Percentiles rank a stretch among this genome's conserved stretches.
These are phyloP conservation scores for Leccinum fibrillosum DNA, from an alignment of 768 basidiomycete genomes.

Conservation along the genomic window DNA sequence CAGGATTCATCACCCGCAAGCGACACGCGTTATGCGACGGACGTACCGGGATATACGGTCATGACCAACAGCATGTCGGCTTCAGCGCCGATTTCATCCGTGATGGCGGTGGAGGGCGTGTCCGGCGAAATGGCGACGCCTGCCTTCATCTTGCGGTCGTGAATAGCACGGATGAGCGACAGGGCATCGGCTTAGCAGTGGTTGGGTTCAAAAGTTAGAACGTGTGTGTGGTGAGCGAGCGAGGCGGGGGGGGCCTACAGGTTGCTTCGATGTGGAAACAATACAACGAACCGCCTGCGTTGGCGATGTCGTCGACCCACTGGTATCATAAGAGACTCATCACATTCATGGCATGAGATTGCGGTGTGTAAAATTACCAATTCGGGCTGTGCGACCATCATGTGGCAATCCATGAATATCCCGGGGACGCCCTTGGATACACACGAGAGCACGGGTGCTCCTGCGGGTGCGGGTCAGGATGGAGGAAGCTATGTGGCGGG, in stretches of 20 bases:
- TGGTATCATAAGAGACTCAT: slow-evolving; percentile 30
- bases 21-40: not conserved
- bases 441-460: slow-evolving; percentile 83
- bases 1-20: not conserved
- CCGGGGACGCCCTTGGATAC: slow-evolving; percentile 85
- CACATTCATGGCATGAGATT: not conserved
- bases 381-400: slow-evolving; percentile 97
- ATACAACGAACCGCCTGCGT: slow-evolving; percentile 92
- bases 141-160: slow-evolving; percentile 82
- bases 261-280: slow-evolving; percentile 97
- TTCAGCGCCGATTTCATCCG: slow-evolving; percentile 74
- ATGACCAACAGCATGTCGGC: slow-evolving; percentile 97
- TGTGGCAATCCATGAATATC: slow-evolving; percentile 99
- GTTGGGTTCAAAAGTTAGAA: slow-evolving; percentile 1
- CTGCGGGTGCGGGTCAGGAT: slow-evolving; percentile 37
- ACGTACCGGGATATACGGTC: slow-evolving; percentile 90
- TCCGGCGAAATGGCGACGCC: slow-evolving; percentile 97
- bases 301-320: slow-evolving; percentile 97
- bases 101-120: slow-evolving; percentile 85
- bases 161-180: slow-evolving; percentile 77
- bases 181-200: slow-evolving; percentile 56
- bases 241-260: slow-evolving; percentile 44
- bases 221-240: slow-evolving; percentile 8
- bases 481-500: not conserved
- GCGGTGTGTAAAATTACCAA: slow-evolving; percentile 47